Base-by-base conservation (phyloP, 1,284 basidiomycete genomes). In the Volvariella volvacea region DNA sequence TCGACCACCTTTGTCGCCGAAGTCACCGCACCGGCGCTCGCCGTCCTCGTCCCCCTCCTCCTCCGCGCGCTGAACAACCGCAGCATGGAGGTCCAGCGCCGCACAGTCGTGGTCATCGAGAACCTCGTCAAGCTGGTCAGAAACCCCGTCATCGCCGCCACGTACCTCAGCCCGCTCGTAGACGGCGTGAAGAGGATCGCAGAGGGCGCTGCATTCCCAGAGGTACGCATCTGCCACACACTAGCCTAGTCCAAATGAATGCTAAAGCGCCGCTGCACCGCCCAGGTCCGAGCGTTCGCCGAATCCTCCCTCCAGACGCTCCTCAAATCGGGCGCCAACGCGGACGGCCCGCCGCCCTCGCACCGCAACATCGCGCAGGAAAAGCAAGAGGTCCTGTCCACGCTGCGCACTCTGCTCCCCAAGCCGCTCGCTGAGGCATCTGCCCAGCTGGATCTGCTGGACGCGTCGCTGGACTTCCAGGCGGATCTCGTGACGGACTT, bases 81-180 rank as follows among this genome's bases (percentile, higher is more conserved):
- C 53, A 94, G 91, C 52, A 96, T 94, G 82, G 93, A 97, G 61
- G 90, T 91, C 17, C 90, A 92, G 60, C 83, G 91, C 49, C 75
- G 86, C 22, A 80, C 83, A 0, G 92, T 95, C 48, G 88, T 99
- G 44, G 90, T 99, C 56, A 83, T 95, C 49, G 93, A 95, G 62
- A 99, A 99, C 68, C 76, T 99, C 46, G 95, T 98, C 67, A 99
- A 98, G 70, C 85, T 99, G 45, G 96, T 99, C 38, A 86, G 95
- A 48, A 84, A 96, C 58, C 90, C 91, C 3, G 84, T 80, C 51
- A 80, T 97, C 43, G 95, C 96, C 39, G 92, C 92, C 8, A 76
- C 78, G 39, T 95, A 98, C 68, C 78, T 97, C 22, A 89, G 88
- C 52, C 76, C 83, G 39, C 82, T 99, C 36, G 86, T 95, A 3